Evolutionary conservation across 495 filamentous ascomycete genomes (phyloP).

Genomic region (Rhypophila decipiens): DNA sequence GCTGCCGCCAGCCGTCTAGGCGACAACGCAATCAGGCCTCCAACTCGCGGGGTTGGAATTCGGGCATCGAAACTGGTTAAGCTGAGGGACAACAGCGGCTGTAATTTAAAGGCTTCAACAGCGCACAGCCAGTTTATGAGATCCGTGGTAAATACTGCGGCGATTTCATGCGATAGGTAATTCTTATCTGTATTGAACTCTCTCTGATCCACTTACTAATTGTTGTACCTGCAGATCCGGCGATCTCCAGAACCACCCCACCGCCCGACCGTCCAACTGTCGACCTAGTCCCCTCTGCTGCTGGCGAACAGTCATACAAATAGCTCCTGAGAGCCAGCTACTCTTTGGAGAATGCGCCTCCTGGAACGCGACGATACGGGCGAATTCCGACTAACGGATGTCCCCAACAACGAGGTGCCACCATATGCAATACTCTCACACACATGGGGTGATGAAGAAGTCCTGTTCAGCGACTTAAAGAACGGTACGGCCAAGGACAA

Average conservation of each 20-base stretch:
- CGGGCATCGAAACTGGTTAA: not conserved
- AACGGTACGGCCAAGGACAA: slow-evolving; percentile 2
- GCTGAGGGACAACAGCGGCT: not conserved
- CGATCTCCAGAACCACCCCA: slow-evolving; percentile 2
- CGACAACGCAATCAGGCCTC: not conserved
- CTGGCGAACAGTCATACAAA: slow-evolving; percentile 3
- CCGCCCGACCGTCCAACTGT: not conserved
- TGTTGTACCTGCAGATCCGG: slow-evolving; percentile 4
- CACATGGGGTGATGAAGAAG: slow-evolving; percentile 1
- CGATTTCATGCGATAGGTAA: slow-evolving; percentile 3
- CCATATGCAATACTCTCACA: slow-evolving; percentile 2
- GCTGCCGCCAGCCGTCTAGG: not conserved
- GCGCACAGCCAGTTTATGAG: not conserved
- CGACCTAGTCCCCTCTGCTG: not conserved
- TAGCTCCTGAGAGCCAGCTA: slow-evolving; percentile 5
- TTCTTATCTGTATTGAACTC: slow-evolving; percentile 5
- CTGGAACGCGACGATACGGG: slow-evolving; percentile 4
- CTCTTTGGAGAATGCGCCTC: slow-evolving; percentile 1
- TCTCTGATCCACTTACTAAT: slow-evolving; percentile 3
- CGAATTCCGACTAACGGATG: slow-evolving; percentile 1
- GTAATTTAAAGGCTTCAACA: not conserved
- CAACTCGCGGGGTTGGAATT: not conserved
- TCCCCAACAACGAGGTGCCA: slow-evolving; percentile 4
- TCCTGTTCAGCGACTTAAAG: slow-evolving; percentile 2
- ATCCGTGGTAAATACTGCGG: not conserved